Evolutionary conservation across 768 basidiomycete species (phyloP).

Genomic region (Rhodotorula toruloides): DNA sequence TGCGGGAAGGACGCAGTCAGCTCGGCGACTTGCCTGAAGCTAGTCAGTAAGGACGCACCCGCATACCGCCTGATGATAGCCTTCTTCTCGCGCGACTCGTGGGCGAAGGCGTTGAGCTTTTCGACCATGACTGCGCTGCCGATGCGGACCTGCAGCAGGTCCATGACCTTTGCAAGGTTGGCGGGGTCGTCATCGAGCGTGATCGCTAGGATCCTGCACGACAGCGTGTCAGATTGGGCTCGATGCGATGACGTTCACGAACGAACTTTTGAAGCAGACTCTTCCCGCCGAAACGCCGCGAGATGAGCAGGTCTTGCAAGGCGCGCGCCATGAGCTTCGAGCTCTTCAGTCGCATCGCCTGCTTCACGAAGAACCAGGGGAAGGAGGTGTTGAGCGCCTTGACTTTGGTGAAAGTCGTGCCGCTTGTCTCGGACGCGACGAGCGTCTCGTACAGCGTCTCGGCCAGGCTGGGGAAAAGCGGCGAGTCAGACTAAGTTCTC

Average conservation of each 20-base stretch:
- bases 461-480: constrained; percentile 11
- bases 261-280: constrained; percentile 25
- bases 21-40: neutral
- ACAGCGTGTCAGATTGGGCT: neutral
- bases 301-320: constrained; percentile 28
- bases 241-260: neutral
- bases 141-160: constrained; percentile 14
- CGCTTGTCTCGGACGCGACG: constrained; percentile 1
- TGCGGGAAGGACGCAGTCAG: neutral
- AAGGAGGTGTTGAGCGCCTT: constrained; percentile 24
- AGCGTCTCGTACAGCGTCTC: constrained; percentile 21
- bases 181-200: constrained; percentile 31
- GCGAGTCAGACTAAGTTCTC: no score
- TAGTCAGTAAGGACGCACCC: neutral
- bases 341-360: constrained; percentile 12
- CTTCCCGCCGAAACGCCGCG: constrained; percentile 17
- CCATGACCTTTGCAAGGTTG: constrained; percentile 7
- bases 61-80: constrained; percentile 29
- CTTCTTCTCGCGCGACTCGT: constrained; percentile 27
- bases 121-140: constrained; percentile 20
- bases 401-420: constrained; percentile 18
- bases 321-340: constrained; percentile 23
- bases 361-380: constrained; percentile 31
- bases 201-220: constrained; percentile 24
- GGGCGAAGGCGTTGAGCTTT: constrained; percentile 28